phyloP scores from a whole-genome alignment of 1,284 basidiomycete species.

The Papiliotrema nemorosa region DNA sequence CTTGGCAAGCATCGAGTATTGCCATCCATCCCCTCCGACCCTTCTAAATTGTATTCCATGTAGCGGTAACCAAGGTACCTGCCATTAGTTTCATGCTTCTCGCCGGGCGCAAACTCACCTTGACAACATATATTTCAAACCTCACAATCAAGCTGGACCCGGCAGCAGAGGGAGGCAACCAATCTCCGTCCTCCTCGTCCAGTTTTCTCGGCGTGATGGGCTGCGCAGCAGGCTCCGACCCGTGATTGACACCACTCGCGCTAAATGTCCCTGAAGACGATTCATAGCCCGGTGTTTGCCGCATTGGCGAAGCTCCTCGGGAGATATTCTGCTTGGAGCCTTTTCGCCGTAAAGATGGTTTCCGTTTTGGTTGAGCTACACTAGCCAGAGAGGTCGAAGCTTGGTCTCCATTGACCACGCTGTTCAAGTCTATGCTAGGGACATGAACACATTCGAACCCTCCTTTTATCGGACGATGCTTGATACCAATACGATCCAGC shows the following conservation, averaged over 20 bases:
- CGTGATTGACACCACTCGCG: conserved; percentile 7
- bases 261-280: conserved; percentile 15
- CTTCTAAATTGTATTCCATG: conserved; percentile 96
- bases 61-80: conserved; percentile 90
- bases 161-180: conserved; percentile 58
- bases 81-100: conserved; percentile 14
- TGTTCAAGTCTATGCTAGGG: conserved; percentile 84
- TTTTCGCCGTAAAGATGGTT: conserved; percentile 22
- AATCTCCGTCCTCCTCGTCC: conserved; percentile 60
- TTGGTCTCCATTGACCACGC: conserved; percentile 55
- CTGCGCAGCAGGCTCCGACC: conserved; percentile 1
- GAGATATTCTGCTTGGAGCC: conserved; percentile 9
- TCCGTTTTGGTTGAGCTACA: conserved; percentile 13
- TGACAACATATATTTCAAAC: conserved; percentile 92
- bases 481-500: conserved; percentile 88
- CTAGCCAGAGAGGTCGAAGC: conserved; percentile 23
- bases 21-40: conserved; percentile 90
- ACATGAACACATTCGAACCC: conserved; percentile 96
- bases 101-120: conserved; percentile 58
- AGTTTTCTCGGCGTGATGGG: conserved; percentile 2
- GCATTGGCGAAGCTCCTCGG: conserved; percentile 4
- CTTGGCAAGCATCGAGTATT: conserved; percentile 95
- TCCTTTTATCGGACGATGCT: conserved; percentile 81
- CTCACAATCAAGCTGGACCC: conserved; percentile 73
- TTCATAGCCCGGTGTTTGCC: conserved; percentile 2